Base-by-base conservation (phyloP, 768 basidiomycete species). In the Lactifluus piperatus region DNA sequence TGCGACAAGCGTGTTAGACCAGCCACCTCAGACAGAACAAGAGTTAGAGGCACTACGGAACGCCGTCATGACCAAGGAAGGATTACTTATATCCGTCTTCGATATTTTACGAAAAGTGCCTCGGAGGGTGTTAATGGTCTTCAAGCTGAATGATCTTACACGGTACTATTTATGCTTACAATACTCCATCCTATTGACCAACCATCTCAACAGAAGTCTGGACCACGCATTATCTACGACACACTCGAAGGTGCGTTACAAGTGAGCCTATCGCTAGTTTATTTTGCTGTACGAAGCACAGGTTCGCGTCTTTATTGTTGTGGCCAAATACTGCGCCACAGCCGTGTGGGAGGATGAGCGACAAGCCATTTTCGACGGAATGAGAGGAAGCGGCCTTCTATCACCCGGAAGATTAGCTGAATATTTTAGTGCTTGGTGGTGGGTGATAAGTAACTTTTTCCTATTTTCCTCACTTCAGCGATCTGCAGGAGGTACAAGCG, bases 171-270 rank as follows among this genome's bases (percentile, higher is more conserved):
- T 37, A 36, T 4, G 18, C 11, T 24, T 32, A 16, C 51, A 5
- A 20, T 20, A 24, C 13, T 5, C 32, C 14, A 48, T n/a, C 10
- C 20, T 7, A 24, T 52, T 47, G 43, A 50, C 55, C 18, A 48
- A 18, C n/a, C 32, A 32, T n/a, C 46, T n/a, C 29, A 36, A 37
- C 66, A 86, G 91, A 74, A 85, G 84, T 68, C 76, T 95, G 32
- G 94, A 97, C 66, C 77, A 85, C 70, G 84, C 91, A 14, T 75
- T 98, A 5, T 83, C 83, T 66, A 98, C 97, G 0, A 98, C 95
- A 6, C 80, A 92, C 71, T 86, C 89, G 5, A 84, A 81, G 69
- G 87, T 84, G 65, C 50, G 76, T 61, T 41, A 36, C 56, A 29
- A 30, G 20, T 39, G 7, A 39, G 20, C 24, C 3, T 41, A 43